Percentiles rank a stretch among this genome's conserved stretches.
Evolutionary conservation across 345 rosid genomes (phyloP).

Genomic region (Gossypium raimondii): DNA sequence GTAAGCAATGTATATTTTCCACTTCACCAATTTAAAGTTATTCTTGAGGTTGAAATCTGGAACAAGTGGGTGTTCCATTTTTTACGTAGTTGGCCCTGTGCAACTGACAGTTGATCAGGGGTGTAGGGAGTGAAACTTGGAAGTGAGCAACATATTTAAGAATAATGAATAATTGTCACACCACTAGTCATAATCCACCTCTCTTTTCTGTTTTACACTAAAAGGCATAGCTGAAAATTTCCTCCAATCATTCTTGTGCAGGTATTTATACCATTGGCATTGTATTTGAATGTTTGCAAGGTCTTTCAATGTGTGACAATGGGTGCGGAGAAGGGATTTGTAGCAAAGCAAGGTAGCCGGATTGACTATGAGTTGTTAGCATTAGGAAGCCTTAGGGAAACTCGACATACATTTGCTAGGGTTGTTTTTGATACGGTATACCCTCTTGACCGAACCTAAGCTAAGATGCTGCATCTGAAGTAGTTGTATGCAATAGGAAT

Average conservation of each 20-base stretch:
- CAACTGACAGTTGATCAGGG: neutral
- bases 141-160: neutral
- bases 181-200: neutral
- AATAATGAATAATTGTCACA: neutral
- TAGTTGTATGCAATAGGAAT: neutral
- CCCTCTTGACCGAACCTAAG: constrained; percentile 35
- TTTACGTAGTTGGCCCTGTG: neutral
- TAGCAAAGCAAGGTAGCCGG: constrained; percentile 47
- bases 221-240: neutral
- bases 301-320: constrained; percentile 55
- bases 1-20: constrained; percentile 1
- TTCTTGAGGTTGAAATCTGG: constrained; percentile 1
- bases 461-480: neutral
- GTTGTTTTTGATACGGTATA: constrained; percentile 77
- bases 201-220: neutral
- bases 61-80: neutral
- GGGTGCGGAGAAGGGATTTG: constrained; percentile 35
- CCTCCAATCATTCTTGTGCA: constrained; percentile 16
- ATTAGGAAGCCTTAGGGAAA: constrained; percentile 49
- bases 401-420: constrained; percentile 72
- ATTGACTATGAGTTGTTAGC: constrained; percentile 55
- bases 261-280: constrained; percentile 64
- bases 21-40: neutral
- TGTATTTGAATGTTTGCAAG: constrained; percentile 39
- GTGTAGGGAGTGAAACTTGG: neutral